These are phyloP conservation scores for Cochlearia excelsa DNA, from an alignment of 345 rosid species.

Conservation along the genomic window DNA sequence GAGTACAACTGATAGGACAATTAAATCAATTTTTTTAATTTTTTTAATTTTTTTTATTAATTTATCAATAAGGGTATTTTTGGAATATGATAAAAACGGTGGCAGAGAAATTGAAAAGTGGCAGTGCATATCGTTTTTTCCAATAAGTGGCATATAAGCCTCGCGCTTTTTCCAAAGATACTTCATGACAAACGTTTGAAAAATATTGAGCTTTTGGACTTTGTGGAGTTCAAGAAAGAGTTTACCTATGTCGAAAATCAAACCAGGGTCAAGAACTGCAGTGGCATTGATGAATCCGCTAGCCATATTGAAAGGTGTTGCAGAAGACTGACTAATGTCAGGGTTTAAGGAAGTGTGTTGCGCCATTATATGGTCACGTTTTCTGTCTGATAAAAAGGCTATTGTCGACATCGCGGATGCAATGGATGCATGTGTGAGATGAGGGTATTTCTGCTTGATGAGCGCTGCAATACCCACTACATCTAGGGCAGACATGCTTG, in stretches of 20 bases:
- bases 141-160: neutral
- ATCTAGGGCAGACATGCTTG: conserved; percentile 99
- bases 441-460: conserved; percentile 77
- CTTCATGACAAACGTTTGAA: too few relatives aligned
- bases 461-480: conserved; percentile 86
- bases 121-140: too few relatives aligned
- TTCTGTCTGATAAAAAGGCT: conserved; percentile 58
- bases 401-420: conserved; percentile 89
- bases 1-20: too few relatives aligned
- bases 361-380: conserved; percentile 79
- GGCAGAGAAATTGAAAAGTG: too few relatives aligned
- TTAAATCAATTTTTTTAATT: too few relatives aligned
- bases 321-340: conserved; percentile 76
- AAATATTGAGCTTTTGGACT: neutral
- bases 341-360: conserved; percentile 80
- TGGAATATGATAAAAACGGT: too few relatives aligned
- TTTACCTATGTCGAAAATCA: conserved; percentile 77
- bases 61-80: too few relatives aligned
- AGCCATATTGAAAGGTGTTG: conserved; percentile 95
- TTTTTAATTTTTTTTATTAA: too few relatives aligned
- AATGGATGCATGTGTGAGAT: conserved; percentile 75
- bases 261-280: conserved; percentile 83
- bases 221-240: conserved; percentile 4
- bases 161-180: neutral
- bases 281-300: conserved; percentile 93